Conservation (phyloP, 306 rosid genomes). For the Luffa acutangula region DNA sequence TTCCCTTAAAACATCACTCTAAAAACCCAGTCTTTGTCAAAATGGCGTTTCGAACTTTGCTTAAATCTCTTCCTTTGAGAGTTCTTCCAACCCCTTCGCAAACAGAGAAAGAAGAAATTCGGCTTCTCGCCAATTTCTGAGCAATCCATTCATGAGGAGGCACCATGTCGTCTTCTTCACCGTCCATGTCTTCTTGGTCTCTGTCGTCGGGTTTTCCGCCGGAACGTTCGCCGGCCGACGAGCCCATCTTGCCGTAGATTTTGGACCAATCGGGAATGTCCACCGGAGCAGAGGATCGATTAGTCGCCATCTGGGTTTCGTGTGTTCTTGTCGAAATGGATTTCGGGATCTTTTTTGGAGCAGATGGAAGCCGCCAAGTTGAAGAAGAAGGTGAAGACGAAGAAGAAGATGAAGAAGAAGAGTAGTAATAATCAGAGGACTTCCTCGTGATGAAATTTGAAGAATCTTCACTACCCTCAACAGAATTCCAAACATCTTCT, state of each 20-base stretch:
- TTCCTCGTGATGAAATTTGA: background rate
- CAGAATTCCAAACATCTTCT: constrained; percentile 45
- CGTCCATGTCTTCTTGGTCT: constrained; percentile 18
- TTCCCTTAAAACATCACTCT: constrained; percentile 28
- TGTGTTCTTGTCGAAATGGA: constrained; percentile 16
- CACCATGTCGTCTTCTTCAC: constrained; percentile 29
- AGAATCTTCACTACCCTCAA: constrained; percentile 16
- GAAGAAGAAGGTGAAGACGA: constrained; percentile 15
- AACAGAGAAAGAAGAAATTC: constrained; percentile 81
- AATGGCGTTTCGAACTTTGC: constrained; percentile 79
- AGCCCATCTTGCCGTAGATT: constrained; percentile 29
- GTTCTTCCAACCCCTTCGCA: constrained; percentile 95
- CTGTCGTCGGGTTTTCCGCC: constrained; percentile 8
- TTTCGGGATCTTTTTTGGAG: constrained; percentile 44
- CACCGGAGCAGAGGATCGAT: constrained; percentile 59
- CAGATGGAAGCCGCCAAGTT: constrained; percentile 29
- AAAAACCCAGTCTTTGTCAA: constrained; percentile 79
- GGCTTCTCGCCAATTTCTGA: constrained; percentile 72
- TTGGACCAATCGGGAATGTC: constrained; percentile 66
- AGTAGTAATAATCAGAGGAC: background rate
- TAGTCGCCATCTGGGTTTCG: constrained; percentile 21
- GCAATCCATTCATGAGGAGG: constrained; percentile 89
- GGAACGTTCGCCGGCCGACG: constrained; percentile 9
- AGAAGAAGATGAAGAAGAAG: background rate
- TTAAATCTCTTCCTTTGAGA: constrained; percentile 83